phyloP scores from a whole-genome alignment of 2,329 filamentous ascomycete genomes.

The Paecilomyces formosus region DNA sequence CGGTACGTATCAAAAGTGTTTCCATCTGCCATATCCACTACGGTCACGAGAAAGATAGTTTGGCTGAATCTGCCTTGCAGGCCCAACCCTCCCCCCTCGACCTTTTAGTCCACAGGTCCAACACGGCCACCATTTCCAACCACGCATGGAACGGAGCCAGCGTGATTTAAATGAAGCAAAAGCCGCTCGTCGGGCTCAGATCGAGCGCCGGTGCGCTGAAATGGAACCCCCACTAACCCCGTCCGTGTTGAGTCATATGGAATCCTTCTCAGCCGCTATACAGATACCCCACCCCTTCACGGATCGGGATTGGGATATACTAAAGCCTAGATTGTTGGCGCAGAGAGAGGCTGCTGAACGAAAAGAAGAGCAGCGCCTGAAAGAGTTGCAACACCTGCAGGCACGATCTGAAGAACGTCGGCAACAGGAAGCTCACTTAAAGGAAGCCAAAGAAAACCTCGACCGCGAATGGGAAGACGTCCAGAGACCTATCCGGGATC shows the following conservation, averaged over 20 bases:
- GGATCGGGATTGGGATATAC: slow-evolving; percentile 61
- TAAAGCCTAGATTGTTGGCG: slow-evolving; percentile 59
- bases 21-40: background rate
- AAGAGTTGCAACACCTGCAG: slow-evolving; percentile 37
- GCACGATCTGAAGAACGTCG: slow-evolving; percentile 41
- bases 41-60: background rate
- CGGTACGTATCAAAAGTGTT: slow-evolving; percentile 7
- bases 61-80: background rate
- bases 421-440: slow-evolving; percentile 42
- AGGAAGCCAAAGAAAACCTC: slow-evolving; percentile 50
- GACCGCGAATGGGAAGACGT: slow-evolving; percentile 65
- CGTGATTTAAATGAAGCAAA: slow-evolving; percentile 59
- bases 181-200: slow-evolving; percentile 58
- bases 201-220: slow-evolving; percentile 60
- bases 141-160: slow-evolving; percentile 45
- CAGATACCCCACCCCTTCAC: slow-evolving; percentile 62
- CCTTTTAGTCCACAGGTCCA: slow-evolving; percentile 2
- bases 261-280: slow-evolving; percentile 66
- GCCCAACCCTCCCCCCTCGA: slow-evolving; percentile 5
- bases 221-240: slow-evolving; percentile 59
- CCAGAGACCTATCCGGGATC: slow-evolving; percentile 60
- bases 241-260: slow-evolving; percentile 59
- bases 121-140: slow-evolving; percentile 4
- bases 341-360: slow-evolving; percentile 60
- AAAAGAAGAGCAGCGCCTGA: slow-evolving; percentile 44